Conservation (phyloP, 2,329 filamentous ascomycete species). For the Thyridium curvatum region DNA sequence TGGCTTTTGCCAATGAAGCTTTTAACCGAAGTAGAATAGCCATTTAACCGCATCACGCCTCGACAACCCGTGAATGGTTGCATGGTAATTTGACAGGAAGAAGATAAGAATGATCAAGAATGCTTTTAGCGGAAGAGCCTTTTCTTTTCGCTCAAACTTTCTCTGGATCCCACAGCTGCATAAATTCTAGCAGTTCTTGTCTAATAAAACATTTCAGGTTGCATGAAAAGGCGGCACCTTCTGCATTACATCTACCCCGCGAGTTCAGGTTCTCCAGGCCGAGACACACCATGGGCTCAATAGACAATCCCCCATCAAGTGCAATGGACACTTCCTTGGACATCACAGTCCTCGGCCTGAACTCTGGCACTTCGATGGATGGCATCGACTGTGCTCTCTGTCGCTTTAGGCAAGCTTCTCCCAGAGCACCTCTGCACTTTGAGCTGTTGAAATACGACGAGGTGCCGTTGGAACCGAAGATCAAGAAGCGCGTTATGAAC, state of each 20-base stretch:
- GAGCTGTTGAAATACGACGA: slow-evolving; percentile 51
- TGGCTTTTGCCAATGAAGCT: no score
- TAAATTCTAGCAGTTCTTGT: not conserved
- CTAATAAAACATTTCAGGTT: not conserved
- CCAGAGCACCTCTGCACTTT: slow-evolving; percentile 46
- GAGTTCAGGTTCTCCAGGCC: slow-evolving; percentile 2
- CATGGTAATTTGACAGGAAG: no score
- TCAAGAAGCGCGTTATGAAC: slow-evolving; percentile 51
- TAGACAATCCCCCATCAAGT: slow-evolving; percentile 2
- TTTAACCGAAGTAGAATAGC: no score
- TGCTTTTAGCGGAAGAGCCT: no score
- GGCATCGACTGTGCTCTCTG: slow-evolving; percentile 54
- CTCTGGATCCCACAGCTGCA: no score
- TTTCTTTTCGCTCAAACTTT: no score
- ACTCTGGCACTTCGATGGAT: slow-evolving; percentile 48
- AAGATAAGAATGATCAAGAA: no score
- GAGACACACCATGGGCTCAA: slow-evolving; percentile 1
- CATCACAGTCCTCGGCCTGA: slow-evolving; percentile 47
- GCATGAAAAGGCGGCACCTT: not conserved
- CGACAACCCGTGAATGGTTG: no score
- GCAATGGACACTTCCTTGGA: slow-evolving; percentile 28
- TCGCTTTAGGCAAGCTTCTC: slow-evolving; percentile 46
- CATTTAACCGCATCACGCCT: no score
- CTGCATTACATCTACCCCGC: not conserved
- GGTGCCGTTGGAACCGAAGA: slow-evolving; percentile 41